Base-by-base conservation (phyloP, 805 yeast species). In the Yarrowia osloensis region DNA sequence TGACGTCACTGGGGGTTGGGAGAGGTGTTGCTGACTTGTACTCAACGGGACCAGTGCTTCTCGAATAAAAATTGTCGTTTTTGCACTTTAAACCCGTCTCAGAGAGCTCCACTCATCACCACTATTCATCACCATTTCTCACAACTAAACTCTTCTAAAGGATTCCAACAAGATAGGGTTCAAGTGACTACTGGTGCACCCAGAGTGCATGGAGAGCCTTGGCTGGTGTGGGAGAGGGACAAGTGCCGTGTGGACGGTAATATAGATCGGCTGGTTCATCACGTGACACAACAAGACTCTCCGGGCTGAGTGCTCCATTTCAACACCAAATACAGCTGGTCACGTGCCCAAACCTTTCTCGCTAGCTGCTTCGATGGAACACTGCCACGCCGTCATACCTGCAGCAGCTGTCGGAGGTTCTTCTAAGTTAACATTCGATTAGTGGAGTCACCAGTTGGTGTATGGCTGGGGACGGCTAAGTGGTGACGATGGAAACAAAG, bases 361-460 rank as follows among this genome's bases (percentile, higher is more conserved):
- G 8, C 3, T 8, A 11, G 3, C 2, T 17, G 5, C n/a, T 11
- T 17, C 44, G 39, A 6, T 9, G 6, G 4, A 11, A 50, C 55
- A 50, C 55, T 17, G 44, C 44, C 61, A 35, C 44, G 39, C 22
- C 31, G 61, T 54, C 61, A 54, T 37, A 54, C 61, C 44, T 54
- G 61, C 61, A 54, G 26, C 26, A n/a, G n/a, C n/a, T n/a, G 19
- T 17, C 12, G 19, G n/a, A 6, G 28, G 19, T 9, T 22, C 26
- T 9, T 21, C 47, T 46, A 46, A 17, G 52, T 46, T 49, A 49
- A 49, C 54, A 49, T 49, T 49, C 54, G 54, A 28, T 29, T 19
- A 49, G 54, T 49, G 54, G 54, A 49, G 54, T 49, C 54, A 49
- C 54, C 54, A 49, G 54, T 49, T 4, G n/a, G n/a, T n/a, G n/a